Base-by-base conservation (phyloP, 2,329 filamentous ascomycete genomes). In the Ophiognomonia clavigignenti-juglandacearum region DNA sequence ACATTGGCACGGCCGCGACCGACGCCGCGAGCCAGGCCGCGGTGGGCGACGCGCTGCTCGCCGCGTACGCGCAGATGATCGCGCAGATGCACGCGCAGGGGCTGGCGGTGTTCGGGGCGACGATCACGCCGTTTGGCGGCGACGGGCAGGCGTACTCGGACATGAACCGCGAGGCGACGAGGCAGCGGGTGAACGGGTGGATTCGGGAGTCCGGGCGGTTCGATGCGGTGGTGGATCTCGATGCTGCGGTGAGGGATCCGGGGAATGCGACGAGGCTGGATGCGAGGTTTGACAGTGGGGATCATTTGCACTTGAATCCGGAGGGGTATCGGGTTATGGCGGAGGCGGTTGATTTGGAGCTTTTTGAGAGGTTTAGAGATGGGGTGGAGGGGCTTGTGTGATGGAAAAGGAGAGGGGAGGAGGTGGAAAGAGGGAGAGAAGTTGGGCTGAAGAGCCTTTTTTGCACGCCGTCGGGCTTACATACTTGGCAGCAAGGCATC, bases 141-240 rank as follows among this genome's bases (percentile, higher is more conserved):
- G 77, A 78, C 5, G 63, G 59, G 58, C 80, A 67, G 64, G 47
- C 66, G 18, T 83, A 84, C 54, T 71, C 68, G 0, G 62, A 72
- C 38, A 67, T 74, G 0, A 64, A 68, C 43, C 63, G 80, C 10
- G 80, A 85, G 60, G 59, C 54, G 48, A 78, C 77, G 16, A 63
- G 81, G 38, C 68, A 74, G 58, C 62, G 67, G 11, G 65, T 85
- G 7, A 85, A 85, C 53, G 59, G 61, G 23, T 85, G 77, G 67
- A 84, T 85, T 20, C 65, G 80, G 16, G 60, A 52, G 2, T 71
- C 66, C 44, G 74, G 72, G 0, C 63, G 67, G 16, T 85, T 83
- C 57, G 80, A 85, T 54, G 75, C 69, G 0, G 73, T 85, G 1
- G 59, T 83, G 11, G 81, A 85, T 57, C 83, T 86, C 55, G 81